phyloP scores from a whole-genome alignment of 306 rosid genomes.

The Prunus mira region DNA sequence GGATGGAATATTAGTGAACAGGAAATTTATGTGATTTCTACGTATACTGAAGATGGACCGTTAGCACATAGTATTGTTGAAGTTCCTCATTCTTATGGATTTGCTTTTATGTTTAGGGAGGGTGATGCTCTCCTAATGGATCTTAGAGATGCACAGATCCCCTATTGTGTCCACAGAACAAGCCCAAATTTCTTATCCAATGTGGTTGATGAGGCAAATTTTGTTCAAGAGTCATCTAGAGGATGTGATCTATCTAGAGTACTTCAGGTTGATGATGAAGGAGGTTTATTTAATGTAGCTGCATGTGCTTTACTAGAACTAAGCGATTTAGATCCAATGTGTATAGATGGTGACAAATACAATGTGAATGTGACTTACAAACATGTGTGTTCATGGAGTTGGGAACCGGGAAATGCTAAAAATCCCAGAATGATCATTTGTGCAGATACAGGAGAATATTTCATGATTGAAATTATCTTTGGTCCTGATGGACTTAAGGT shows the following conservation, averaged over 20 bases:
- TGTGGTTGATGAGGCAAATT: slow-evolving; percentile 65
- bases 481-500: slow-evolving; percentile 61
- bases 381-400: slow-evolving; percentile 83
- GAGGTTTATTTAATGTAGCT: slow-evolving; percentile 74
- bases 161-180: slow-evolving; percentile 61
- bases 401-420: slow-evolving; percentile 68
- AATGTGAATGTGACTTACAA: slow-evolving; percentile 48
- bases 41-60: slow-evolving; percentile 67
- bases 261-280: slow-evolving; percentile 81
- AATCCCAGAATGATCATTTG: slow-evolving; percentile 70
- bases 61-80: slow-evolving; percentile 73
- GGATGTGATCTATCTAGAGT: slow-evolving; percentile 36
- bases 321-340: slow-evolving; percentile 91
- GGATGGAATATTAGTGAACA: slow-evolving; percentile 71
- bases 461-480: slow-evolving; percentile 64
- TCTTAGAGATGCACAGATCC: slow-evolving; percentile 66
- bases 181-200: slow-evolving; percentile 57
- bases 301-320: slow-evolving; percentile 89
- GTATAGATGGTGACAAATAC: slow-evolving; percentile 69
- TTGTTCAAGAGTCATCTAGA: slow-evolving; percentile 59
- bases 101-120: slow-evolving; percentile 75
- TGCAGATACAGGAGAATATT: slow-evolving; percentile 78
- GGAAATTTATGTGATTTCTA: slow-evolving; percentile 48
- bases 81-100: slow-evolving; percentile 78
- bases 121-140: slow-evolving; percentile 92